Evolutionary conservation across 2,329 filamentous ascomycete species (phyloP), one percentile per base, ranked within the genome.

Genomic region (Hypoxylon sp.): DNA sequence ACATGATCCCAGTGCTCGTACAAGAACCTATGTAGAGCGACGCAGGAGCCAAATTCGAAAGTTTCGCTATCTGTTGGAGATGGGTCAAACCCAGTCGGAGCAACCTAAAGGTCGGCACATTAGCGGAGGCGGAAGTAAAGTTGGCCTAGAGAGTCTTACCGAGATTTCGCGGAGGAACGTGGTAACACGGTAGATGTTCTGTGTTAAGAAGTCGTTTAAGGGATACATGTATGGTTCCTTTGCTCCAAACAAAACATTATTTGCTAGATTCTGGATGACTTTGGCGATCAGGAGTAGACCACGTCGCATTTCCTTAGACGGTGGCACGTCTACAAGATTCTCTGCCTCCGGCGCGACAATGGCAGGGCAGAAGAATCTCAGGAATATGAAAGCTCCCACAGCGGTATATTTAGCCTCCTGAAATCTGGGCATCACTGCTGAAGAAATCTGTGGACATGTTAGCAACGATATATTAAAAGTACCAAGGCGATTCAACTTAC

Each of bases 211-310:
- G 63, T 90, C 86, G 74, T 92, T 91, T 21, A 92, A 79, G 1
- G 90, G 88, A 67, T 88, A 90, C 90, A 92, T 92, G 74, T 91
- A 92, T 2, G 89, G 87, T 74, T 92, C 90, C 76, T 92, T 92
- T 34, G 89, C 88, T 3, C 90, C 90, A 71, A 92, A 92, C 1
- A 91, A 81, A 28, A 91, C 89, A 63, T 92, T 92, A 73, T 92
- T 92, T 36, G 90, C 90, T 36, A 92, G 81, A 73, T 91, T 91
- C 72, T 92, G 90, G 21, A 92, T 86, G 63, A 92, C 87, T 75
- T 92, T 92, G 53, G 90, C 89, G 70, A 92, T 91, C 32, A 92
- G 82, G 30, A 92, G 82, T 5, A 92, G 81, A 3, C 90, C 89
- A 59, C 90, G 85, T 17, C 90, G 84, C 87, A 91, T 90, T 72